Conservation (phyloP, 495 filamentous ascomycete species). For the Paragyromitra xinjiangensis region DNA sequence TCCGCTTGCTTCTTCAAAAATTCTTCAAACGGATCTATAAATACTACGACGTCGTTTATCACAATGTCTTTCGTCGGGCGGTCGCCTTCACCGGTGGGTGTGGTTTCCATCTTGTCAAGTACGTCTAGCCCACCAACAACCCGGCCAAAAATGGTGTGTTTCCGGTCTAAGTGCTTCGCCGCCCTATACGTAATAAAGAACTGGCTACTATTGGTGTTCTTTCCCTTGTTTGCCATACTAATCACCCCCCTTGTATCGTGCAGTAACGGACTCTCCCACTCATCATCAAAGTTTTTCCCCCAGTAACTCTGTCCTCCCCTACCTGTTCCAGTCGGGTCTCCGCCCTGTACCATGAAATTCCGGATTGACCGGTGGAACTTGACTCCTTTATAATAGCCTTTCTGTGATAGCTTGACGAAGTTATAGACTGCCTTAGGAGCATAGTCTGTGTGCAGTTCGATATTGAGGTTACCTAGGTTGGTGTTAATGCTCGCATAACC, state of each 20-base stretch:
- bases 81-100: constrained; percentile 72
- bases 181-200: constrained; percentile 94
- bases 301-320: constrained; percentile 86
- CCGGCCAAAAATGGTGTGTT: constrained; percentile 93
- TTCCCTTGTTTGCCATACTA: constrained; percentile 98
- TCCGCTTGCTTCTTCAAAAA: constrained; percentile 73
- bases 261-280: constrained; percentile 84
- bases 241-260: constrained; percentile 82
- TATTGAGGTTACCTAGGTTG: constrained; percentile 78
- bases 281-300: constrained; percentile 91
- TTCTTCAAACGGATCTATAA: constrained; percentile 95
- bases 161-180: constrained; percentile 83
- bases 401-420: constrained; percentile 86
- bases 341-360: constrained; percentile 98
- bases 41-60: constrained; percentile 84
- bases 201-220: constrained; percentile 93
- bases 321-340: constrained; percentile 90
- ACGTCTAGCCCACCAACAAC: constrained; percentile 82
- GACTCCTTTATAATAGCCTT: constrained; percentile 85
- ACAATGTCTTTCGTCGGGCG: constrained; percentile 76
- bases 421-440: constrained; percentile 96
- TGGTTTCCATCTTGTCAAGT: constrained; percentile 75
- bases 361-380: constrained; percentile 90
- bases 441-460: constrained; percentile 90
- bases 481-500: constrained; percentile 92